Conservation (phyloP, 2,329 filamentous ascomycete genomes). For the Neopestalotiopsis clavispora region DNA sequence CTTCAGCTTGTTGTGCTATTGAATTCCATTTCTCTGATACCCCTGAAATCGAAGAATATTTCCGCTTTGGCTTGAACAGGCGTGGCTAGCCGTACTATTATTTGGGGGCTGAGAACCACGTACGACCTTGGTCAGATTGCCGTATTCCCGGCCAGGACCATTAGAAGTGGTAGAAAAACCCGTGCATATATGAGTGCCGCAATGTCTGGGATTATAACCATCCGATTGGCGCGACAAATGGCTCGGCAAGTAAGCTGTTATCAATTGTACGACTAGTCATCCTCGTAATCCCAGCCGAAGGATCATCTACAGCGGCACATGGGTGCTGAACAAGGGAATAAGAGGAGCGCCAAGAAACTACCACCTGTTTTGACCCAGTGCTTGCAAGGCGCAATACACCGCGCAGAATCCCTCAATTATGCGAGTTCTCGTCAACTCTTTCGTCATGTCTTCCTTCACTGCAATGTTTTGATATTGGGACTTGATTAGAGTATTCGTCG, state of each 20-base stretch:
- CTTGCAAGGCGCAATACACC: not conserved
- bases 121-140: not conserved
- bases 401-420: not conserved
- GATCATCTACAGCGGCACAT: not conserved
- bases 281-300: not conserved
- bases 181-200: not conserved
- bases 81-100: not conserved
- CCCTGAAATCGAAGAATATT: conserved; percentile 12
- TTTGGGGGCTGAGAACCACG: not conserved
- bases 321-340: not conserved
- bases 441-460: not conserved
- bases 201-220: not conserved
- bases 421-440: not conserved
- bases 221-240: not conserved
- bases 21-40: conserved; percentile 12
- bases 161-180: not conserved
- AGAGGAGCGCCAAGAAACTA: not conserved
- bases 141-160: not conserved
- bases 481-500: not conserved
- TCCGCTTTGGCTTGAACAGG: not conserved
- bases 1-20: not conserved
- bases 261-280: not conserved
- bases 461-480: not conserved
- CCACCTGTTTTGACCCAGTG: not conserved
- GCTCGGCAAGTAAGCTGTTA: not conserved